These are phyloP conservation scores for Bryoerythrophyllum caledonicum DNA, from an alignment of 225 moss, liverwort and hornwort species.

Conservation along the genomic window DNA sequence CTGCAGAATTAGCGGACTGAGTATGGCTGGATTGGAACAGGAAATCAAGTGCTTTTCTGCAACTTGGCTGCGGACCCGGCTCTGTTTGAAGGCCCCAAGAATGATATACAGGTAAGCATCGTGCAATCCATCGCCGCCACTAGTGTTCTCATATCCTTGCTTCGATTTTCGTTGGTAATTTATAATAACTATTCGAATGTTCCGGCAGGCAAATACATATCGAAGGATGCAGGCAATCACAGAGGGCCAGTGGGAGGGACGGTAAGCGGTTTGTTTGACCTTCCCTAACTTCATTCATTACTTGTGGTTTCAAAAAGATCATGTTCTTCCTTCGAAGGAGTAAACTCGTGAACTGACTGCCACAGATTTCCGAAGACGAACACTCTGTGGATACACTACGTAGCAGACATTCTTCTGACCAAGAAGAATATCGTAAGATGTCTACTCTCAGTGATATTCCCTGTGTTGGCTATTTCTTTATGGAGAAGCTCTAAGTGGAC, in stretches of 20 bases:
- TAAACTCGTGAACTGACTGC: conserved; percentile 22
- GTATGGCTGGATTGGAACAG: conserved; percentile 45
- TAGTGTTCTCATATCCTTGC: conserved; percentile 14
- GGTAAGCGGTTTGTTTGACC: conserved; percentile 47
- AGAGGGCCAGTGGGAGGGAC: conserved; percentile 80
- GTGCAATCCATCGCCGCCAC: neutral
- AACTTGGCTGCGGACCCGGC: conserved; percentile 86
- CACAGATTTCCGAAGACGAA: conserved; percentile 92
- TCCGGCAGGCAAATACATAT: conserved; percentile 82
- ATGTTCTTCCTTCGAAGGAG: neutral
- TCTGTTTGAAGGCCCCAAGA: conserved; percentile 83
- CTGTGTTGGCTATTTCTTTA: neutral
- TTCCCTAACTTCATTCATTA: neutral
- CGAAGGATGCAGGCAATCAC: conserved; percentile 84
- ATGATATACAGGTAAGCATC: conserved; percentile 76
- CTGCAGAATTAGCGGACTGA: conserved; percentile 14
- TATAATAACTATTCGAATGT: neutral
- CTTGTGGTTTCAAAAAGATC: neutral
- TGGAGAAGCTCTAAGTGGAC: neutral
- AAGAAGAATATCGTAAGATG: conserved; percentile 81
- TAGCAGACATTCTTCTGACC: conserved; percentile 71
- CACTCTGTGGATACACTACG: conserved; percentile 89
- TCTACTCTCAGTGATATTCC: conserved; percentile 10
- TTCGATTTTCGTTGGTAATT: neutral
- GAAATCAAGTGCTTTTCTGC: conserved; percentile 84